Evolutionary conservation across 2,329 filamentous ascomycete species (phyloP).

Genomic region (Dactylellina leptospora): DNA sequence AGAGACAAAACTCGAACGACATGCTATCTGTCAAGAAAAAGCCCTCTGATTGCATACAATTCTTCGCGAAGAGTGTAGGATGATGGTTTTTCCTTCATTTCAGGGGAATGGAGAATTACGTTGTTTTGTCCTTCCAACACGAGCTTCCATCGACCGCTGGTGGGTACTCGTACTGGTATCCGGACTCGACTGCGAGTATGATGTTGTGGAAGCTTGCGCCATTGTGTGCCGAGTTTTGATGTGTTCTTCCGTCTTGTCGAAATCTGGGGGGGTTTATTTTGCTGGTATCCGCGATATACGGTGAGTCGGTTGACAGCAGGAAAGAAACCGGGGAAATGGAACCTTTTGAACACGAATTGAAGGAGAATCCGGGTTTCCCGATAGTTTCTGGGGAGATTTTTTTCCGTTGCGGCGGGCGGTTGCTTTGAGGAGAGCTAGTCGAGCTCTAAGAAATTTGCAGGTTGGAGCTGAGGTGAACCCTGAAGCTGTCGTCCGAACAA

Average conservation of each 20-base stretch:
- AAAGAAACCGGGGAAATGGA: background rate
- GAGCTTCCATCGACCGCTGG: constrained; percentile 43
- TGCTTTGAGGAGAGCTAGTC: constrained; percentile 6
- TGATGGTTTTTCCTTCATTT: constrained; percentile 1
- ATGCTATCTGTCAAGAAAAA: constrained; percentile 9
- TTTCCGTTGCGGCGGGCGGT: constrained; percentile 8
- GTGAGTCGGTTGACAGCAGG: no score
- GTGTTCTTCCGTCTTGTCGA: background rate
- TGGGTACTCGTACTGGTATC: no score
- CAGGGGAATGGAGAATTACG: constrained; percentile 51
- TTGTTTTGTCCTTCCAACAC: constrained; percentile 53
- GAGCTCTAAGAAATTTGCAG: constrained; percentile 21
- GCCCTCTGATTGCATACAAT: constrained; percentile 25
- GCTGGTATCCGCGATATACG: background rate
- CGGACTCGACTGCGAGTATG: constrained; percentile 41
- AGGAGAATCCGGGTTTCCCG: background rate
- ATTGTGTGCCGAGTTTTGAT: constrained; percentile 29
- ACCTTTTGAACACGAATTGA: constrained; percentile 6
- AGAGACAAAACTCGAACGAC: constrained; percentile 7
- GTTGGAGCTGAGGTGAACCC: constrained; percentile 41
- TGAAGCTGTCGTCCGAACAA: constrained; percentile 40
- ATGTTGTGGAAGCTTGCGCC: constrained; percentile 50
- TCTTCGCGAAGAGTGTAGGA: background rate
- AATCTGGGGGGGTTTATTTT: constrained; percentile 4
- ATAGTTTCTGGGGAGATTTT: constrained; percentile 23